Evolutionary conservation across 768 basidiomycete species (phyloP).

Genomic region (Mycena haematopus): DNA sequence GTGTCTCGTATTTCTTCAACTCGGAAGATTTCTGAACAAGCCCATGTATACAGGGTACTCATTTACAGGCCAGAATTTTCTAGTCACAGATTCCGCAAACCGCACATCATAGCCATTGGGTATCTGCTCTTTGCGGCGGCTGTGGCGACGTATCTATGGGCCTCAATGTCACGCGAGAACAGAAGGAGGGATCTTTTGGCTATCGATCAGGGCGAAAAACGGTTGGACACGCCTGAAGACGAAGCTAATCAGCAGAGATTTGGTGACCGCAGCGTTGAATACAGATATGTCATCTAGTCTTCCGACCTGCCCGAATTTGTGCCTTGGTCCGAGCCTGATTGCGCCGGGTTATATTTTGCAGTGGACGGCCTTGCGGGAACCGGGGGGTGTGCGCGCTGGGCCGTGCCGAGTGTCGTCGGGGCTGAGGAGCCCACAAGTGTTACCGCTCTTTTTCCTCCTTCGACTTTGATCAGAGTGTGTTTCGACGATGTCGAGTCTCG

Average conservation of each 20-base stretch:
- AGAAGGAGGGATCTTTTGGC: conserved; percentile 45
- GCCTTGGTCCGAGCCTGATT: background rate
- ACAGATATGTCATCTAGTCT: conserved; percentile 47
- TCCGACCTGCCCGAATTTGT: background rate
- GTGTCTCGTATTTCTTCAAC: conserved; percentile 1
- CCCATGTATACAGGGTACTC: conserved; percentile 44
- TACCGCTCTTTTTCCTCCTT: no score
- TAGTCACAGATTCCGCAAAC: conserved; percentile 55
- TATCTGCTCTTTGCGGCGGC: conserved; percentile 57
- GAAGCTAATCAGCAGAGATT: conserved; percentile 36
- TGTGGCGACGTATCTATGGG: conserved; percentile 51
- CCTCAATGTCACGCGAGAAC: conserved; percentile 59
- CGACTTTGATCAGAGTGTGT: no score
- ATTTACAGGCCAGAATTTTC: conserved; percentile 59
- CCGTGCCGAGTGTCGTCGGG: no score
- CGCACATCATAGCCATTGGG: conserved; percentile 66
- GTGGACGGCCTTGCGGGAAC: no score
- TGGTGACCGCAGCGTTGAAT: conserved; percentile 48
- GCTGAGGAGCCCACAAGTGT: no score
- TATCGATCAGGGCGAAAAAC: conserved; percentile 32
- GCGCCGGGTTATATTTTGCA: no score
- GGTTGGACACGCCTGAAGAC: conserved; percentile 26
- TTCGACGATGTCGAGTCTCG: no score
- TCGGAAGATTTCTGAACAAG: background rate
- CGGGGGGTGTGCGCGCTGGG: no score